Conservation (phyloP, 2,329 filamentous ascomycete genomes). For the Daldinia sp. region DNA sequence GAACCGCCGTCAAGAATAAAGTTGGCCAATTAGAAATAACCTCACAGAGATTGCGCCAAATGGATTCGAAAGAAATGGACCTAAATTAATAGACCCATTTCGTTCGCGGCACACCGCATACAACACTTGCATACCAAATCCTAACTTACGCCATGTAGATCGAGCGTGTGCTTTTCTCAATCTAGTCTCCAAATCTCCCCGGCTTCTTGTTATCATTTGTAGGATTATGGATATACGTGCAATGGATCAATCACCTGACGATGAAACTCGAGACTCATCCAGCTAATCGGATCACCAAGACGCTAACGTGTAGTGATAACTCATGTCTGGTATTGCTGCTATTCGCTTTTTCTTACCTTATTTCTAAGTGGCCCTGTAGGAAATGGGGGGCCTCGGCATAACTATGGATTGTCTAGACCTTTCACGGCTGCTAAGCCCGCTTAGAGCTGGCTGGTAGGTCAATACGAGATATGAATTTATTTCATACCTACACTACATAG, state of each 20-base stretch:
- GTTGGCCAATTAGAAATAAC: slow-evolving; percentile 14
- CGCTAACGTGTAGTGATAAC: slow-evolving; percentile 30
- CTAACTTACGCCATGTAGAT: slow-evolving; percentile 11
- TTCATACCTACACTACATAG: not conserved
- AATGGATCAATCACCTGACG: slow-evolving; percentile 28
- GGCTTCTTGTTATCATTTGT: slow-evolving; percentile 9
- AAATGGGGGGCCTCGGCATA: not conserved
- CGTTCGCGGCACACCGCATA: slow-evolving; percentile 3
- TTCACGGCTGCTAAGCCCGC: not conserved
- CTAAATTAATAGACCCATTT: too few relatives aligned
- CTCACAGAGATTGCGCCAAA: not conserved
- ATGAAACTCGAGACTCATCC: slow-evolving; percentile 4
- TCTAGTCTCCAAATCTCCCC: not conserved
- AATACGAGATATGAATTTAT: not conserved
- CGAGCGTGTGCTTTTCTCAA: not conserved
- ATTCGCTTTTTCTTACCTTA: not conserved
- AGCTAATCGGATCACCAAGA: slow-evolving; percentile 21
- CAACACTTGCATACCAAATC: slow-evolving; percentile 25
- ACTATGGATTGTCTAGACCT: not conserved
- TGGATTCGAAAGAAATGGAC: too few relatives aligned
- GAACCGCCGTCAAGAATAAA: slow-evolving; percentile 38
- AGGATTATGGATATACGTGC: too few relatives aligned
- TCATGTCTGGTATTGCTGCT: not conserved
- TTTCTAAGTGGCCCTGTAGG: not conserved
- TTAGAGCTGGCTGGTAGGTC: not conserved